Base-by-base conservation (phyloP, 73 alveolate species). In the Paramecium caudatum region DNA sequence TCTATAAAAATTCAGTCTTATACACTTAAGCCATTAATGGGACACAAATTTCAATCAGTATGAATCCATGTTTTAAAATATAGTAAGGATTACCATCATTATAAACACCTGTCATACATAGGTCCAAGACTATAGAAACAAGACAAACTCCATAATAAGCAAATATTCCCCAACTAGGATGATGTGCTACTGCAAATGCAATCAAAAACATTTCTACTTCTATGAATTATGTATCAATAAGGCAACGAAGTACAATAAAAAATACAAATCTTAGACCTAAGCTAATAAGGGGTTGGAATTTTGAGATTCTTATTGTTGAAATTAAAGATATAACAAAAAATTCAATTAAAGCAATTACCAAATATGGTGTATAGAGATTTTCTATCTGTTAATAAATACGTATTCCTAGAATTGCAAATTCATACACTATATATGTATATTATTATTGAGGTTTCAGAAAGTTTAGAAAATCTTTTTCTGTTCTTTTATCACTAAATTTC, bases 401-500 rank as follows among this genome's bases (percentile, higher is more conserved):
- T 3, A 30, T 36, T 33, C 47, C 49, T 10, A 65, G 19, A 2
- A 65, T 36, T 4, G 49, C 34, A 32, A 65, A 13, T 65, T 65
- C 83, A 12, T 65, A 65, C 1, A 36, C 17, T 25, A 32, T 4
- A 65, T 13, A 65, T 3, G 34, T 65, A 33, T 65, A 65, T 33
- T 65, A 32, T 10, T 65, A 25, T 32, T 65, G 39, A 1, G 49
- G 83, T 3, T 65, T 65, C 15, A 65, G 47, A 32, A 12, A 65
- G 34, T 36, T 65, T 5, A 65, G 25, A 65, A 33, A 65, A 65
- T 65, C 83, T 43, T 65, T 65, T 65, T 65, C 83, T 33, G 83
- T 65, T 65, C 30, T 33, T 9, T 65, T 65, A 65, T 65, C 83
- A 32, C 50, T 36, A 65, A 65, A 65, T 65, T 65, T 65, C 15